A percentile compares a stretch with the other conserved stretches of the same genome.
Conservation (phyloP, 306 rosid species). For the Vigna angularis region DNA sequence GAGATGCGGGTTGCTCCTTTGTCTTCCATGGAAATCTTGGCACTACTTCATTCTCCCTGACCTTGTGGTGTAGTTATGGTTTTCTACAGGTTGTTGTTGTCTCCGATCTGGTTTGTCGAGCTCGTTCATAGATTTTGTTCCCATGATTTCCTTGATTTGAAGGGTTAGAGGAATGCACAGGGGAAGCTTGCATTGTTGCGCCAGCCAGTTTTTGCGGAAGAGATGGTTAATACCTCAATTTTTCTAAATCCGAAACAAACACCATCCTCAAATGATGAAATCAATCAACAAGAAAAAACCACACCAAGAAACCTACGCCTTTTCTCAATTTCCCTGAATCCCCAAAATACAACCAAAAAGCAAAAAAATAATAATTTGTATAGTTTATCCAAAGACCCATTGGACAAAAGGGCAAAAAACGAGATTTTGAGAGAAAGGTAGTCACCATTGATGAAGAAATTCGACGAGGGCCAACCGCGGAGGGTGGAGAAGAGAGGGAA, state of each 20-base stretch:
- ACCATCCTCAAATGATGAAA: background rate
- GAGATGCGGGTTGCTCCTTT: no score
- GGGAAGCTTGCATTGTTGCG: slow-evolving; percentile 63
- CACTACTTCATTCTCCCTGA: no score
- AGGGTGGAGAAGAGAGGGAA: slow-evolving; percentile 51
- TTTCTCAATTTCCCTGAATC: background rate
- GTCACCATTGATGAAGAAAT: slow-evolving; percentile 53
- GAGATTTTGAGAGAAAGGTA: background rate
- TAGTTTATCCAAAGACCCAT: background rate
- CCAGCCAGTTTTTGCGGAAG: slow-evolving; percentile 53
- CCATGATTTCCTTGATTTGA: slow-evolving; percentile 57
- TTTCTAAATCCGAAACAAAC: background rate
- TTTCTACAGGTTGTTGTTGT: no score
- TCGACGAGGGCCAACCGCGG: slow-evolving; percentile 72
- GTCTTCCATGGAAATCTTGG: no score
- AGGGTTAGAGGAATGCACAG: slow-evolving; percentile 61
- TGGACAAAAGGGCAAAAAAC: background rate
- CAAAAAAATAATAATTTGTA: background rate
- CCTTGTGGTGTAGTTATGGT: no score
- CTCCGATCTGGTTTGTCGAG: no score
- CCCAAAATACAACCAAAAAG: background rate
- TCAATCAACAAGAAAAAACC: background rate
- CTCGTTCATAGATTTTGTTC: no score
- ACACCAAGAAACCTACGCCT: background rate
- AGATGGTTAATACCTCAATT: background rate